Evolutionary conservation across 169 alveolate genomes (phyloP), one percentile per base, ranked within the genome.

Genomic region (Plasmodium blacklocki): DNA sequence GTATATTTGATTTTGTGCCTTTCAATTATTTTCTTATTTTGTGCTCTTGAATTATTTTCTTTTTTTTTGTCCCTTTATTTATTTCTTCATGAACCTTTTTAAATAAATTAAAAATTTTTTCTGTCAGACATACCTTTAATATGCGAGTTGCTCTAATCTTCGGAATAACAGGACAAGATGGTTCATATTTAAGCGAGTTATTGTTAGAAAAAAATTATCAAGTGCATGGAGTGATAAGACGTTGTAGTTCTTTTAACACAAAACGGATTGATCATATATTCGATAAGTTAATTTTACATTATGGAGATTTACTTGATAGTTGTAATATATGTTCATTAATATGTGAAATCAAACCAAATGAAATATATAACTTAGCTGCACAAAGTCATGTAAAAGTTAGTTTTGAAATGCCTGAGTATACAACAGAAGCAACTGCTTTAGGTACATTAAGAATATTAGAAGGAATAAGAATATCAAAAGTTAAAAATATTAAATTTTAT

Each of bases 121-220:
- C 5, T 32, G 45, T 32, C 45, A 32, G 8, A 32, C 45, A 32
- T 0, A 32, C 9, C 47, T 39, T 39, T 39, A 23, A 23, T 56
- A 75, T 75, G 88, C 50, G 29, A 14, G 88, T 92, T 32, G 96
- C 96, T 0, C 72, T 94, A 18, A 93, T 96, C 15, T 95, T 96
- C 15, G 98, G 98, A 14, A 95, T 93, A 52, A 95, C 98, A 2
- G 98, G 98, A 32, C 96, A 96, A 70, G 98, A 96, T 54, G 98
- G 98, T 56, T 93, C 97, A 58, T 96, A 95, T 86, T 74, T 96
- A 66, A 93, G 96, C 9, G 97, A 95, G 74, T 73, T 94, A 15
- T 86, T 96, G 14, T 89, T 96, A 71, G 93, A 91, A 19, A 93
- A 93, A 76, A 96, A 95, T 43, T 96, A 95, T 73, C 88, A 70